Conservation (phyloP, 768 basidiomycete genomes). For the Lentinula sp. region DNA sequence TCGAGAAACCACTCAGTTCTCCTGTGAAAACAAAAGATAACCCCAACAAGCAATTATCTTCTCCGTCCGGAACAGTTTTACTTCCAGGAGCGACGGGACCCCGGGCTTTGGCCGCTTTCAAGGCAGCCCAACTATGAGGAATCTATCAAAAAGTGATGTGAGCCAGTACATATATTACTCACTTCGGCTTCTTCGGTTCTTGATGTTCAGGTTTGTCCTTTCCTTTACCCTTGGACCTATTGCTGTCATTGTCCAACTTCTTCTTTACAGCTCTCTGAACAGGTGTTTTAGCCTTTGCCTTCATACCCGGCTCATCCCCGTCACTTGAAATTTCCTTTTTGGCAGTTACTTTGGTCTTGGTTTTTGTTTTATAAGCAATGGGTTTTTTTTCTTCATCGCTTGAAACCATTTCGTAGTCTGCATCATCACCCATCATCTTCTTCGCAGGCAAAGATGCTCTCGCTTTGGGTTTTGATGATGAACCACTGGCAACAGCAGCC, state of each 20-base stretch:
- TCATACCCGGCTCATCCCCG: background rate
- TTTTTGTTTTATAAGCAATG: background rate
- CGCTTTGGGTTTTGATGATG: conserved; percentile 4
- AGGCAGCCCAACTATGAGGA: conserved; percentile 38
- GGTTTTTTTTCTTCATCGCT: background rate
- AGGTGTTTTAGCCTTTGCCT: background rate
- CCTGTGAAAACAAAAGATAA: conserved; percentile 95
- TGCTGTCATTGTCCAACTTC: background rate
- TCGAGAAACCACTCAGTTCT: conserved; percentile 78
- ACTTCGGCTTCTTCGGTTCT: conserved; percentile 19
- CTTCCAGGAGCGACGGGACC: conserved; percentile 61
- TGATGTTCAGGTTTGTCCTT: conserved; percentile 7
- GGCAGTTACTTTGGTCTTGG: background rate
- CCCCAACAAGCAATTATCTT: conserved; percentile 71
- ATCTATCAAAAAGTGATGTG: background rate
- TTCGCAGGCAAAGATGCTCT: background rate
- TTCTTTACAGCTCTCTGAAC: background rate
- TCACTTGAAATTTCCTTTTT: background rate
- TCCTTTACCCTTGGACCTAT: conserved; percentile 1
- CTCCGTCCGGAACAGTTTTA: conserved; percentile 69
- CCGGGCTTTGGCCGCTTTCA: conserved; percentile 55
- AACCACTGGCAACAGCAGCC: conserved; percentile 9
- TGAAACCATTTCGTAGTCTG: conserved; percentile 4
- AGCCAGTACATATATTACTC: background rate
- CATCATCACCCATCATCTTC: background rate